A percentile compares a stretch with the other conserved stretches of the same genome.
These are phyloP conservation scores for Coprinopsis marcescibilis DNA, from an alignment of 768 basidiomycete genomes.

Conservation along the genomic window DNA sequence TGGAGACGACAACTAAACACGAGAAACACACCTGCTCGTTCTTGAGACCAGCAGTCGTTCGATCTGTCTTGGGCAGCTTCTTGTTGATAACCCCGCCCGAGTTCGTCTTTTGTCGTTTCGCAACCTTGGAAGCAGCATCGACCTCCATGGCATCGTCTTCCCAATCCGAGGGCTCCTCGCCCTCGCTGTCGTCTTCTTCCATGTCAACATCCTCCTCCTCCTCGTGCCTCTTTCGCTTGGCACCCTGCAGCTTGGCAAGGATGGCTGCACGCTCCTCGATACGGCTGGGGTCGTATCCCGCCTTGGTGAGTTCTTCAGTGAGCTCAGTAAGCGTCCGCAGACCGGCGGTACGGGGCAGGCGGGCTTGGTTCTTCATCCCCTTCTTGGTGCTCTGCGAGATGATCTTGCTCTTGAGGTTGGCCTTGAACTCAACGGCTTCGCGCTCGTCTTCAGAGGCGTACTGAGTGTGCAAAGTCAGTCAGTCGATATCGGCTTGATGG, in stretches of 20 bases:
- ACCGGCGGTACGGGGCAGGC: constrained; percentile 70
- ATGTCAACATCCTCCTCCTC: constrained; percentile 56
- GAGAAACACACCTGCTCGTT: constrained; percentile 68
- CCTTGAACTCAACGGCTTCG: constrained; percentile 57
- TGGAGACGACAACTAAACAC: constrained; percentile 25
- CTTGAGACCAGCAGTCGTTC: constrained; percentile 75
- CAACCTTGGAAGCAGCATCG: constrained; percentile 45
- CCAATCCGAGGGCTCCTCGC: constrained; percentile 30
- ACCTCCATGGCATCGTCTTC: constrained; percentile 42
- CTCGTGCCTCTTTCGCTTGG: constrained; percentile 63
- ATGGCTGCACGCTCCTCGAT: constrained; percentile 86
- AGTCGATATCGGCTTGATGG: not conserved
- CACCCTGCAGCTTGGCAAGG: constrained; percentile 67
- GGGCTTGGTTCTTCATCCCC: constrained; percentile 78
- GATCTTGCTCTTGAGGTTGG: constrained; percentile 61
- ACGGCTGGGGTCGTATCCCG: constrained; percentile 82
- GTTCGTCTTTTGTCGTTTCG: constrained; percentile 59
- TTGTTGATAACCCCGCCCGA: constrained; percentile 48
- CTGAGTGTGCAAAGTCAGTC: constrained; percentile 24
- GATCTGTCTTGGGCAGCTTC: constrained; percentile 62
- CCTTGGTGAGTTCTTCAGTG: constrained; percentile 73
- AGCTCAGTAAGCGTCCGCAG: constrained; percentile 72
- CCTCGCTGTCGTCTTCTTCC: constrained; percentile 42
- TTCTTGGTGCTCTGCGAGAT: constrained; percentile 77
- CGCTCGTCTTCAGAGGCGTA: constrained; percentile 73